Base-by-base conservation (phyloP, 225 moss, liverwort and hornwort genomes). In the Asterella californica region DNA sequence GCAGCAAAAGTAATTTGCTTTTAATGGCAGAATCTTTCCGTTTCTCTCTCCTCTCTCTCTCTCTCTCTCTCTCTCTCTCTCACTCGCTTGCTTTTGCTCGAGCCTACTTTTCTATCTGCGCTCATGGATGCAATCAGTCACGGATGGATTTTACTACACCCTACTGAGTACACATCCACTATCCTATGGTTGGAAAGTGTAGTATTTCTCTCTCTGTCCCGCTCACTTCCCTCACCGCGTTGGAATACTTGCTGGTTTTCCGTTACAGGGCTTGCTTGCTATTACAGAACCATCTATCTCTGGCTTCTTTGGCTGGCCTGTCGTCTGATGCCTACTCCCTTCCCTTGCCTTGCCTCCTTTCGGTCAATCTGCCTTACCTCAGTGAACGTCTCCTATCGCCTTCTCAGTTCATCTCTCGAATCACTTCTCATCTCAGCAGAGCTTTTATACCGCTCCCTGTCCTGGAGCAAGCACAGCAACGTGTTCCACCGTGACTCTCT, bases 151-250 rank as follows among this genome's bases (percentile, higher is more conserved):
- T 37, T 24, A 25, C 45, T 22, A 5, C 70, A 45, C 9, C 46
- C 46, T 4, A 47, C 71, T 0, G 15, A 70, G 45, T 42, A 25
- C 25, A 70, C 46, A 47, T 71, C 71, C 42, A 42, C 42, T 21
- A 71, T 71, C 46, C 71, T 21, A 22, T n/a, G 27, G 71, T 25
- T 71, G 25, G 15, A 71, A 71, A 71, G 71, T 48, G 71, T 10
- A 9, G n/a, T 67, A n/a, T n/a, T 65, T 33, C 32, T 34, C 65
- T 14, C 65, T 1, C 34, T 34, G 12, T 67, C 67, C 17, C 67
- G 14, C 12, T 67, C 7, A 42, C 42, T 42, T 42, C 42, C 7
- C 4, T 2, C 42, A 42, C 4, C 42, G 42, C 3, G 36, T 36
- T 15, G 67, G 67, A 36, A 15, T 36, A 66, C 5, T 34, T 36